Conservation (phyloP, 2,329 filamentous ascomycete species). For the Phialophora tarda region DNA sequence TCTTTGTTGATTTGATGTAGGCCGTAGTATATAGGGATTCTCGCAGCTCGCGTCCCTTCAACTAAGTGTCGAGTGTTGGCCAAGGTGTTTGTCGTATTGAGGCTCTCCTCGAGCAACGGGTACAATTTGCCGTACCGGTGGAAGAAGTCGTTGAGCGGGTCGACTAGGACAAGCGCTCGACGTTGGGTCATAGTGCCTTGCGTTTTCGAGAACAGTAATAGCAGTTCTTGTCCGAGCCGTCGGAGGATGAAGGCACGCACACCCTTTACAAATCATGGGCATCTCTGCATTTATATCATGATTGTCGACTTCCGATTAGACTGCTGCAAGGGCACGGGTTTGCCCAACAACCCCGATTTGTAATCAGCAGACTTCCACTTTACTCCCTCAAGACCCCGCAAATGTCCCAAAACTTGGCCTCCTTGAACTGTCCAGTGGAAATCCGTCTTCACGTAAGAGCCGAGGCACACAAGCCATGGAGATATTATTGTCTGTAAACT, state of each 20-base stretch:
- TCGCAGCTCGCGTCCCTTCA: conserved; percentile 35
- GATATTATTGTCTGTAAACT: neutral
- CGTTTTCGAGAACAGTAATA: neutral
- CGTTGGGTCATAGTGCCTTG: neutral
- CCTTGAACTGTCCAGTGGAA: neutral
- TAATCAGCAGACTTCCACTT: neutral
- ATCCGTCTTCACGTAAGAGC: neutral
- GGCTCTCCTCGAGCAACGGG: conserved; percentile 18
- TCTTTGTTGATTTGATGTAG: conserved; percentile 43
- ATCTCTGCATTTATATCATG: neutral
- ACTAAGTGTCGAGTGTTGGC: conserved; percentile 41
- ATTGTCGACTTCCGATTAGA: neutral
- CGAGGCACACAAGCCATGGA: neutral
- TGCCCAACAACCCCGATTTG: neutral
- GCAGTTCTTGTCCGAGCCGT: neutral
- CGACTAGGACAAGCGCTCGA: conserved; percentile 37
- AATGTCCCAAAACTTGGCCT: neutral
- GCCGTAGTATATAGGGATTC: conserved; percentile 47
- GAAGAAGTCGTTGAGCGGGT: conserved; percentile 42
- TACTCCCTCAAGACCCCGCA: neutral
- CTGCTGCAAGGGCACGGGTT: neutral
- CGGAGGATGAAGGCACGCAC: neutral
- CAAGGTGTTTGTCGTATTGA: conserved; percentile 36
- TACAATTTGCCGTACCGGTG: conserved; percentile 37
- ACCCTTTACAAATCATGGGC: neutral